A percentile compares a stretch with the other conserved stretches of the same genome.
phyloP scores from a whole-genome alignment of 75 land plant genomes.

The Pinus albicaulis region DNA sequence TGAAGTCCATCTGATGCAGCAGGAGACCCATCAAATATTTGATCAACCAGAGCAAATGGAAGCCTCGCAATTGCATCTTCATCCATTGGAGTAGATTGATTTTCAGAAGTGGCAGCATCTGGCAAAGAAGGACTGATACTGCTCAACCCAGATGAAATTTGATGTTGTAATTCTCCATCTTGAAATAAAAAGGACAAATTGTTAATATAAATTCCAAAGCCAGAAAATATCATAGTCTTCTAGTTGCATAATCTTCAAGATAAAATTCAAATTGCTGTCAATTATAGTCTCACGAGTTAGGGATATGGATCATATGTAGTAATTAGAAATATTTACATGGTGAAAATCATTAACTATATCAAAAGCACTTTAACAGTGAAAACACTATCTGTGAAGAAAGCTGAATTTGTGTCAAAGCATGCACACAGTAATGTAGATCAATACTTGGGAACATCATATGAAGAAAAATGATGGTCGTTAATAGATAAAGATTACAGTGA shows the following conservation, averaged over 20 bases:
- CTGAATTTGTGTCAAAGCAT: too few relatives aligned
- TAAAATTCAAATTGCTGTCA: neutral
- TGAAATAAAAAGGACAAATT: neutral
- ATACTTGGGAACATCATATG: too few relatives aligned
- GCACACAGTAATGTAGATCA: too few relatives aligned
- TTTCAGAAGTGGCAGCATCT: slow-evolving; percentile 9
- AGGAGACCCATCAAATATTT: slow-evolving; percentile 84
- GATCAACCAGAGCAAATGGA: slow-evolving; percentile 93
- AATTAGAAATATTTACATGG: too few relatives aligned
- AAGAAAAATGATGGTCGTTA: too few relatives aligned
- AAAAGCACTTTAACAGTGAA: too few relatives aligned
- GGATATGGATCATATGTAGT: too few relatives aligned
- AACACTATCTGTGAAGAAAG: too few relatives aligned
- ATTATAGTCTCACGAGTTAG: too few relatives aligned
- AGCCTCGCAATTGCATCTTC: slow-evolving; percentile 34
- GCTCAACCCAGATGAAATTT: neutral
- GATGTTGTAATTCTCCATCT: slow-evolving; percentile 17
- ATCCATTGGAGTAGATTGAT: slow-evolving; percentile 38
- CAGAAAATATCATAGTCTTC: neutral
- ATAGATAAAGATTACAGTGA: too few relatives aligned
- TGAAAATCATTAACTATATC: too few relatives aligned
- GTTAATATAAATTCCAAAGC: neutral
- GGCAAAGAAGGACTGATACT: neutral
- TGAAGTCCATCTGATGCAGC: slow-evolving; percentile 82
- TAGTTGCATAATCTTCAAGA: neutral